Evolutionary conservation across 768 basidiomycete genomes (phyloP).

Genomic region (Serendipita vermifera): DNA sequence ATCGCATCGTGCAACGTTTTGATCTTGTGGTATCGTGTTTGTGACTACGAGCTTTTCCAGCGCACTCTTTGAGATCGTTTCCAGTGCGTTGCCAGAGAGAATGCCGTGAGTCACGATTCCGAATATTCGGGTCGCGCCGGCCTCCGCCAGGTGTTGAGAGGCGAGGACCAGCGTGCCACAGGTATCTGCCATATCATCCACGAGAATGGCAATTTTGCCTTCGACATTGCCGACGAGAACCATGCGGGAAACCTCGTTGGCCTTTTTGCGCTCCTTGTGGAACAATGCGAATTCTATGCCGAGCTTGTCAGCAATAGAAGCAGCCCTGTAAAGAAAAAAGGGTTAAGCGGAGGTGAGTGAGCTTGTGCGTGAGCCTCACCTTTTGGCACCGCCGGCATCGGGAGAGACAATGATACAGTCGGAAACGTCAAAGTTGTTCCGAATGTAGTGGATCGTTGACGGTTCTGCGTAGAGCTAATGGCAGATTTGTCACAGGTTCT

Average conservation of each 20-base stretch:
- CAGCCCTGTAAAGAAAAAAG: constrained; percentile 47
- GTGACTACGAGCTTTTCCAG: constrained; percentile 95
- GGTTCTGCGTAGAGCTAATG: constrained; percentile 86
- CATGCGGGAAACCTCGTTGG: constrained; percentile 90
- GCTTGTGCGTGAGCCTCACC: constrained; percentile 35
- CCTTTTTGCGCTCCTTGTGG: constrained; percentile 98
- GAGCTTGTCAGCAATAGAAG: constrained; percentile 89
- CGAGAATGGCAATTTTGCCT: constrained; percentile 84
- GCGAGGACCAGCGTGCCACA: constrained; percentile 91
- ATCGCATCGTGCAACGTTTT: constrained; percentile 52
- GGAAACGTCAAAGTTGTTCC: constrained; percentile 71
- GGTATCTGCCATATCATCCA: constrained; percentile 98
- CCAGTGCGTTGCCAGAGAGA: constrained; percentile 77
- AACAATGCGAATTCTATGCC: constrained; percentile 97
- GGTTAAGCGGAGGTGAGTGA: neutral
- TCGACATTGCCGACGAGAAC: constrained; percentile 88
- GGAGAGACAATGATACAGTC: constrained; percentile 93
- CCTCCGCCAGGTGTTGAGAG: constrained; percentile 75
- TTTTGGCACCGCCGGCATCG: constrained; percentile 96
- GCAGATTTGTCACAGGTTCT: constrained; percentile 7
- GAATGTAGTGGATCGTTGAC: constrained; percentile 87
- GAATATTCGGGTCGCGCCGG: constrained; percentile 72
- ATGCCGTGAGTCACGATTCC: constrained; percentile 97
- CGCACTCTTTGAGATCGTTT: constrained; percentile 52
- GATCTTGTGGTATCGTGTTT: constrained; percentile 87